Percentiles rank a stretch among this genome's conserved stretches.
These are phyloP conservation scores for Didymella arachidicola DNA, from an alignment of 2,329 filamentous ascomycete genomes.

Conservation along the genomic window DNA sequence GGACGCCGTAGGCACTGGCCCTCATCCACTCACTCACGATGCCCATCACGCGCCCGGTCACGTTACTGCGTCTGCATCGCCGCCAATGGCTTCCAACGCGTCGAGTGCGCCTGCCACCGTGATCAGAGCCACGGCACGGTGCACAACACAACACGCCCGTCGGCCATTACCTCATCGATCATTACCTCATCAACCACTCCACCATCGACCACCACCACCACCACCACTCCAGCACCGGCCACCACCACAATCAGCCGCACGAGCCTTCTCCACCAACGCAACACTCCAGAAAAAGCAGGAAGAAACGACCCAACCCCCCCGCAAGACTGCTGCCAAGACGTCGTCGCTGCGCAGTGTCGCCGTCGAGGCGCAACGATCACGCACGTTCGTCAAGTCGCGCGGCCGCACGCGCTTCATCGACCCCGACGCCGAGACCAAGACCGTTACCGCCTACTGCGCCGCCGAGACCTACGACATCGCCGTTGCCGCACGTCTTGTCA, in stretches of 20 bases:
- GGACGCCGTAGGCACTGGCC: slow-evolving; percentile 13
- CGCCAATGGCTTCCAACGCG: slow-evolving; percentile 10
- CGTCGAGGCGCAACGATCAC: slow-evolving; percentile 77
- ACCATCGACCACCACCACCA: too few relatives aligned
- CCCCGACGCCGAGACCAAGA: slow-evolving; percentile 58
- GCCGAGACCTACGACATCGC: slow-evolving; percentile 71
- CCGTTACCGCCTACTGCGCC: slow-evolving; percentile 70
- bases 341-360: slow-evolving; percentile 83
- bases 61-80: slow-evolving; percentile 5
- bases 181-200: too few relatives aligned
- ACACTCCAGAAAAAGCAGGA: slow-evolving; percentile 33
- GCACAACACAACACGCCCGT: slow-evolving; percentile 17
- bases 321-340: slow-evolving; percentile 46
- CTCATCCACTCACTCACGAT: slow-evolving; percentile 7
- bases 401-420: slow-evolving; percentile 56
- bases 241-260: slow-evolving; percentile 22
- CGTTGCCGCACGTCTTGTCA: slow-evolving; percentile 64
- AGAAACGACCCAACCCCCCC: slow-evolving; percentile 28
- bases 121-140: slow-evolving; percentile 4
- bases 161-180: slow-evolving; percentile 10
- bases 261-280: slow-evolving; percentile 29
- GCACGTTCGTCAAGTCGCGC: slow-evolving; percentile 60
- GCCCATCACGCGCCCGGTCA: neutral
- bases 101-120: slow-evolving; percentile 11
- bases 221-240: neutral